These are phyloP conservation scores for Grifola frondosa DNA, from an alignment of 1,284 basidiomycete species.

Conservation along the genomic window DNA sequence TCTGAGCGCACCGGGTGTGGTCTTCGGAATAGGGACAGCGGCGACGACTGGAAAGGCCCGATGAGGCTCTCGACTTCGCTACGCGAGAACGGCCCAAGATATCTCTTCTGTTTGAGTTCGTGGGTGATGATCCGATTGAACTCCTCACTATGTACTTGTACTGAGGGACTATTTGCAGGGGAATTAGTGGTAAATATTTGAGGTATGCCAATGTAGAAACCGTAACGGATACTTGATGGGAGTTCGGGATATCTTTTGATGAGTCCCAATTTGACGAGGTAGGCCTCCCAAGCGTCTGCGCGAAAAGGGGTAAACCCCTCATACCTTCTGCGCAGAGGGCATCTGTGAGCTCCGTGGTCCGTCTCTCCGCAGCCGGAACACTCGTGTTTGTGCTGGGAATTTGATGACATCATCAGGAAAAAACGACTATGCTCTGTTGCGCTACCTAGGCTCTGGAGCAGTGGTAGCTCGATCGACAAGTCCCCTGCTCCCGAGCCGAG, in stretches of 20 bases:
- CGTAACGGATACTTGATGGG: slow-evolving; percentile 7
- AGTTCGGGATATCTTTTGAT: slow-evolving; percentile 14
- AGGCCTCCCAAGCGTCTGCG: slow-evolving; percentile 24
- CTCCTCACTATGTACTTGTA: neutral
- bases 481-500: too few relatives aligned
- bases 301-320: slow-evolving; percentile 18
- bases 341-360: slow-evolving; percentile 23
- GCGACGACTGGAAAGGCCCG: slow-evolving; percentile 40
- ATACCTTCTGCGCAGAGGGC: slow-evolving; percentile 24
- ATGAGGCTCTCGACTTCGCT: slow-evolving; percentile 26
- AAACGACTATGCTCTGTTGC: too few relatives aligned
- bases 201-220: slow-evolving; percentile 27
- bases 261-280: slow-evolving; percentile 19
- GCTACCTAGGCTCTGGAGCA: too few relatives aligned
- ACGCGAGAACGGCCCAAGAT: slow-evolving; percentile 32
- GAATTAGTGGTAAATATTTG: slow-evolving; percentile 17
- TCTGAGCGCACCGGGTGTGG: slow-evolving; percentile 16
- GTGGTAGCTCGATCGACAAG: too few relatives aligned
- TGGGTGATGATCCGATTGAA: slow-evolving; percentile 18
- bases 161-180: slow-evolving; percentile 25
- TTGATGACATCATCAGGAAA: too few relatives aligned
- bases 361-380: slow-evolving; percentile 28
- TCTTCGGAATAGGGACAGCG: slow-evolving; percentile 32
- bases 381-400: slow-evolving; percentile 16
- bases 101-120: slow-evolving; percentile 28